phyloP scores from a whole-genome alignment of 179 eudicot genomes.

The Silene noctiflora region DNA sequence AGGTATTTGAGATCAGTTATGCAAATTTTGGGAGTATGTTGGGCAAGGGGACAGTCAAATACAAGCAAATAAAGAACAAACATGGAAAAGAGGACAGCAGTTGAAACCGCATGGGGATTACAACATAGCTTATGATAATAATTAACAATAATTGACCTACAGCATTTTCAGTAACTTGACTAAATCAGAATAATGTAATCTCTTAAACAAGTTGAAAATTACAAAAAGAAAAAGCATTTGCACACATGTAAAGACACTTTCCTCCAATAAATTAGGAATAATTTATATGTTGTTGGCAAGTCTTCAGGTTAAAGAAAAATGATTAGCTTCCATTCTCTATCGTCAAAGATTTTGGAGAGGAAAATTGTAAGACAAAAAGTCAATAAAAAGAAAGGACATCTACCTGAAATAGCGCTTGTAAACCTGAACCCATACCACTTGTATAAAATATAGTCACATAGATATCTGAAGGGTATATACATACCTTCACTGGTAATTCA shows the following conservation, averaged over 20 bases:
- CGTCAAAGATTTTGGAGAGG: not conserved
- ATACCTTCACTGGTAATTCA: constrained; percentile 69
- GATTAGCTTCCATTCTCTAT: not conserved
- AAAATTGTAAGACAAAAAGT: not conserved
- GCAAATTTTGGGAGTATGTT: not conserved
- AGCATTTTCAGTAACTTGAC: not conserved
- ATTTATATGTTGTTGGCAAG: not conserved
- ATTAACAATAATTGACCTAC: not conserved
- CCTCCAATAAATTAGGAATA: not conserved
- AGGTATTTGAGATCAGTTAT: not conserved
- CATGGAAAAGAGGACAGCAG: not conserved
- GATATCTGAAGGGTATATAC: not conserved
- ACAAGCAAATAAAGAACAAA: constrained; percentile 7
- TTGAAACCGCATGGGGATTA: not conserved
- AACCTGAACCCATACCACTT: not conserved
- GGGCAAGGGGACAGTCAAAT: not conserved
- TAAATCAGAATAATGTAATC: not conserved
- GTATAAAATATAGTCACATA: not conserved
- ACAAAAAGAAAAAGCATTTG: not conserved
- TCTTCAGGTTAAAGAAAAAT: not conserved
- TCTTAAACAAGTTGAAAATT: not conserved
- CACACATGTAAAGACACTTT: not conserved
- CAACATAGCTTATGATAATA: not conserved
- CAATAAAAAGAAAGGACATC: not conserved
- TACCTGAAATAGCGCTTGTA: not conserved